Evolutionary conservation across 306 rosid genomes (phyloP), one percentile per base, ranked within the genome.

Genomic region (Acacia confusa): DNA sequence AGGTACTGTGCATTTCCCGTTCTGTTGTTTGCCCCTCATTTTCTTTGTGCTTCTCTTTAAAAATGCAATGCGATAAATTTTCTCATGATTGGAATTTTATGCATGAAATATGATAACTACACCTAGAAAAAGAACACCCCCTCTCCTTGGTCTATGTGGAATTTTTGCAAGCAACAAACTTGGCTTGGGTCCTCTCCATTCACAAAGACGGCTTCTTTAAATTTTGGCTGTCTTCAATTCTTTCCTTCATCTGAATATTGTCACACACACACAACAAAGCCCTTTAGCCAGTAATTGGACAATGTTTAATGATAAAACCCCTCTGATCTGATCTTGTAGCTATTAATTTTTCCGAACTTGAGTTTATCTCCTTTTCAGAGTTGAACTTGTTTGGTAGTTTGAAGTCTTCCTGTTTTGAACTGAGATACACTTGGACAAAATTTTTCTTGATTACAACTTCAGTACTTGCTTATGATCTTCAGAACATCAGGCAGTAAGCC

Each of bases 1-100:
- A 95, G 97, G 97, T 95, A 91, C 83, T 77, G 53, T 78, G 76
- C 20, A 22, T 85, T 82, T 81, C 69, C 43, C 5, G 16, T 24
- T 64, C 41, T 68, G 0, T 81, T 68, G 3, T 69, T 40, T 67
- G 36, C 24, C 15, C 25, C 75, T 74, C 72, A n/a, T 55, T 44
- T 61, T 2, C 63, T n/a, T 72, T 17, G 24, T 64, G 57, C 16
- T 82, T 84, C 69, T 70, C 57, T 14, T 60, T 25, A 60, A 41
- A 45, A 66, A 30, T 25, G 34, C 69, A 64, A 52, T 70, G 58
- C 24, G 41, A 71, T 66, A 47, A 27, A 48, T 6, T 40, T 64
- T 48, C 20, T 20, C 70, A 53, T 53, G 72, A 28, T 63, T 47
- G 43, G 40, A 77, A 24, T 70, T 86, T 45, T 64, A 34, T 48